Evolutionary conservation across 495 filamentous ascomycete genomes (phyloP).

Genomic region (Aspergillus conjunctus): DNA sequence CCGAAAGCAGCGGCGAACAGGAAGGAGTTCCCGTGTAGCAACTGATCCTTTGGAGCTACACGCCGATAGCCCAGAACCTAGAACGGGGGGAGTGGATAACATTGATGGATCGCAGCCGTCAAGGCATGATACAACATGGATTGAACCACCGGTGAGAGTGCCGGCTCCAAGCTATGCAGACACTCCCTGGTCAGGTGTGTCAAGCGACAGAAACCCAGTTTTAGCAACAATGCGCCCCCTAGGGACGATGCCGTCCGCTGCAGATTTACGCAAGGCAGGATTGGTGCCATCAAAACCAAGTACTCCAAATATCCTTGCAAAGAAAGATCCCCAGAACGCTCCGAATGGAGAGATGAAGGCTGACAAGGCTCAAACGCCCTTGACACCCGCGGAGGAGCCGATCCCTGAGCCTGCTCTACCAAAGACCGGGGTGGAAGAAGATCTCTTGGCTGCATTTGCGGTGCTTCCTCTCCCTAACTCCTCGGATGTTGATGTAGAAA

Average conservation of each 20-base stretch:
- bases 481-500: slow-evolving; percentile 30
- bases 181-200: slow-evolving; percentile 41
- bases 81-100: slow-evolving; percentile 1
- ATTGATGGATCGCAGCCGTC: slow-evolving; percentile 16
- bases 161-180: slow-evolving; percentile 73
- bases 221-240: slow-evolving; percentile 37
- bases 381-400: slow-evolving; percentile 23
- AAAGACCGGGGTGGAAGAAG: slow-evolving; percentile 15
- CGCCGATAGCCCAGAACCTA: slow-evolving; percentile 13
- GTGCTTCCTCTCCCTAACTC: slow-evolving; percentile 29
- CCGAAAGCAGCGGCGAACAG: slow-evolving; percentile 35
- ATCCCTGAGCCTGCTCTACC: slow-evolving; percentile 5
- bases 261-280: slow-evolving; percentile 37
- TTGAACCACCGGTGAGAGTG: slow-evolving; percentile 66
- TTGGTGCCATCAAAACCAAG: slow-evolving; percentile 25
- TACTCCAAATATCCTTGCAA: slow-evolving; percentile 24
- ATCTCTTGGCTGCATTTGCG: slow-evolving; percentile 22
- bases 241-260: slow-evolving; percentile 29
- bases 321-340: slow-evolving; percentile 20
- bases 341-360: slow-evolving; percentile 22
- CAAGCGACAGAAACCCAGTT: slow-evolving; percentile 30
- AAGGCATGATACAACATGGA: slow-evolving; percentile 57
- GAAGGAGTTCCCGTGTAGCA: slow-evolving; percentile 27
- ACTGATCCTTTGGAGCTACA: slow-evolving; percentile 23
- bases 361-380: slow-evolving; percentile 20